Evolutionary conservation across 1,284 basidiomycete genomes (phyloP), one percentile per base, ranked within the genome.

Genomic region (Malassezia pachydermatis): DNA sequence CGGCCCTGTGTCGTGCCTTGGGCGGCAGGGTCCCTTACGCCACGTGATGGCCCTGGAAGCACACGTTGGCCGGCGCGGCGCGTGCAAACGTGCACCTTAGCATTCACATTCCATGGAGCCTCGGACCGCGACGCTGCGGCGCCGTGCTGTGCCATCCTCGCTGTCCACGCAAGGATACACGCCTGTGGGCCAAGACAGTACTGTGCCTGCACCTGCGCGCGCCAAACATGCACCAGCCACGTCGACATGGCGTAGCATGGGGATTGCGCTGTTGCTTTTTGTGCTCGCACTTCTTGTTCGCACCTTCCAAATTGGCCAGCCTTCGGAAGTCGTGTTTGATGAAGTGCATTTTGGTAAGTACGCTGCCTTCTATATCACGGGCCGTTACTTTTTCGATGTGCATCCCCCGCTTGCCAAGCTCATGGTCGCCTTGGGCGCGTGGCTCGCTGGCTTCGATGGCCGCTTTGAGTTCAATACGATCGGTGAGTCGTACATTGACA

Each of bases 351-450:
- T 71, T 53, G 69, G 69, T 51, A 71, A 71, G 44, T 71, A 65
- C 46, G 69, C 69, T 20, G 59, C 67, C 11, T 68, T 67, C 59
- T 71, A 71, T 29, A 51, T 45, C 63, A 77, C 77, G 45, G 78
- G 88, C 57, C 81, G 94, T 74, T 99, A 94, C 76, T 96, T 96
- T 76, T 99, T 99, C 76, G 94, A 99, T 73, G 94, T 99, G 4
- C 94, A 99, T 67, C 92, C 92, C 32, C 92, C 92, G 13, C 81
- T 67, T 14, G 70, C 67, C 13, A 63, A 69, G 37, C 54, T 69
- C 29, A 58, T 70, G 39, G 70, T 75, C 64, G 94, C 84, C 38
- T 78, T 92, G 30, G 84, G 86, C 22, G 94, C 88, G 55, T 96
- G 88, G 86, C 83, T 94, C 54, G 86, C 92, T 35, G 94, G 94